Percentiles rank a stretch among this genome's conserved stretches.
These are phyloP conservation scores for Casuarina glauca DNA, from an alignment of 306 rosid species.

Conservation along the genomic window DNA sequence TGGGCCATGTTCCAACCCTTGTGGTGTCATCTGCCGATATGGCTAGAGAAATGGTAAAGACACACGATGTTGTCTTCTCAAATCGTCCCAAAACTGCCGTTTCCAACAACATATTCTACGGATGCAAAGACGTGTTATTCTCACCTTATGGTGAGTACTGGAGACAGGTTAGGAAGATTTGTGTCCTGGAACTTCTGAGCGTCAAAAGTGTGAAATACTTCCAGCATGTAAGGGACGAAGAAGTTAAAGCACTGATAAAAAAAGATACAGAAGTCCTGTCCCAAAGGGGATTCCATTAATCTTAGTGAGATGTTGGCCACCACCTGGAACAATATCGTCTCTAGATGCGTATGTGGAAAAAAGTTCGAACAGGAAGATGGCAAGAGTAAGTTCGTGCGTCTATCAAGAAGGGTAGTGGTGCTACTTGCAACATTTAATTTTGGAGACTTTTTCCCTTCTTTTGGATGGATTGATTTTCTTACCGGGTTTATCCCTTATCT, in stretches of 20 bases:
- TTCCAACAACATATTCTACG: slow-evolving; percentile 13
- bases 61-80: slow-evolving; percentile 26
- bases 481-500: slow-evolving; percentile 11
- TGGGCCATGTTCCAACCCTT: slow-evolving; percentile 17
- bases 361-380: slow-evolving; percentile 9
- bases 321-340: neutral
- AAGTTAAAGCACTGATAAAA: neutral
- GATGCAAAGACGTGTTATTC: slow-evolving; percentile 19
- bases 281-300: neutral
- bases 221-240: slow-evolving; percentile 19
- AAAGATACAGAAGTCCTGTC: neutral
- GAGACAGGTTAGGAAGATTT: slow-evolving; percentile 8
- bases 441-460: slow-evolving; percentile 11
- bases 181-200: slow-evolving; percentile 19
- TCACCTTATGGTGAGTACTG: slow-evolving; percentile 27
- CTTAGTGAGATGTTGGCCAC: neutral
- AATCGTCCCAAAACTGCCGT: slow-evolving; percentile 21
- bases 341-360: slow-evolving; percentile 13
- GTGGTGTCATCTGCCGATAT: slow-evolving; percentile 36
- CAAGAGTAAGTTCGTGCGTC: neutral
- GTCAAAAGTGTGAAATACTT: slow-evolving; percentile 12
- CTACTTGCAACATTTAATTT: neutral
- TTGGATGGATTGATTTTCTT: slow-evolving; percentile 35
- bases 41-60: slow-evolving; percentile 27
- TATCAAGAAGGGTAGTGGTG: neutral